Evolutionary conservation across 805 yeast genomes (phyloP), one percentile per base, ranked within the genome.

Genomic region (Grigorovia yakushimaensis): DNA sequence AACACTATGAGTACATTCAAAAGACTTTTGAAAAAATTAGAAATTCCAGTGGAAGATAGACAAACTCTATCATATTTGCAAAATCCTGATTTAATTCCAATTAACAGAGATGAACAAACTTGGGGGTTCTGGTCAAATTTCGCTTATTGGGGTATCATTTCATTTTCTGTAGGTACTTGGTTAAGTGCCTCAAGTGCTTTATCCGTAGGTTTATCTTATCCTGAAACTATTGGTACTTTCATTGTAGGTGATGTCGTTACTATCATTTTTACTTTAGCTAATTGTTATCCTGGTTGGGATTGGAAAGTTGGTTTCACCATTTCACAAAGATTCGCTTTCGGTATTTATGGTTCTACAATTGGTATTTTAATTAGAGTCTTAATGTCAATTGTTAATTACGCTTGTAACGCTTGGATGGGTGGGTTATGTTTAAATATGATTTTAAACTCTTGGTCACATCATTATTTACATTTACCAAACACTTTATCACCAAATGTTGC

Each of bases 281-380:
- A 74, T 54, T 70, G 76, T 18, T 68, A 64, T 44, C 77, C 74
- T 0, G 81, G 81, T 41, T 56, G 62, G 17, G 70, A 73, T 42
- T 76, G 71, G 65, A 78, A 74, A 56, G 68, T 73, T 40, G 77
- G 77, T 9, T 73, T 64, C 53, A 71, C 79, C 1, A 46, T 73
- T 19, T 62, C 71, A 7, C 77, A 71, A 53, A 60, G 79, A 56
- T 64, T 73, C 27, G 67, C 69, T 2, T 74, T 73, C 58, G 79
- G 78, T 19, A 68, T 73, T 22, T 63, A 59, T 46, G 78, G 78
- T 10, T 67, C 73, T 1, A 58, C 60, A 5, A 48, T 72, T 24
- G 76, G 76, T 13, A 65, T 73, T 30, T 40, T 65, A 30, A 65
- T 71, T 11, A 61, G 76, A 58, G 66, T 73, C 9, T 54, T 74